Base-by-base conservation (phyloP, 495 filamentous ascomycete species). In the Geoglossum glabrum region DNA sequence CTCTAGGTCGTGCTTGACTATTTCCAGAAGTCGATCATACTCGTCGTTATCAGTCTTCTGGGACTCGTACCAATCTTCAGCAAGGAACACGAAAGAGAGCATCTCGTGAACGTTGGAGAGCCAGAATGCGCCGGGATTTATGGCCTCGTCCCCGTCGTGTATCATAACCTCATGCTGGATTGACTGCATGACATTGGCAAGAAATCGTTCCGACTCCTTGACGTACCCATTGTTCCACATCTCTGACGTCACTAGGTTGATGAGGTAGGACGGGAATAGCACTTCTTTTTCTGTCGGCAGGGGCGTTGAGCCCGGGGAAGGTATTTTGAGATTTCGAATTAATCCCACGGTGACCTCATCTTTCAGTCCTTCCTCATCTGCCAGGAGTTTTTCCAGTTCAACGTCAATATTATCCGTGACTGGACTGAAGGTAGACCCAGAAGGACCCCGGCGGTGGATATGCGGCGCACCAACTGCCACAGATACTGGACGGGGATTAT, bases 221-320 rank as follows among this genome's bases (percentile, higher is more conserved):
- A 99, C 93, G 67, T 95, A 99, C 27, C 92, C 92, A 65, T 99
- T 99, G 74, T 99, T 99, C 92, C 92, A 99, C 92, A 99, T 99
- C 71, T 99, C 92, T 13, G 88, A 95, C 15, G 92, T 99, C 50
- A 99, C 92, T 31, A 99, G 80, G 69, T 99, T 99, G 72, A 99
- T 99, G 60, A 99, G 79, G 66, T 96, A 99, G 1, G 92, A 89
- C 23, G 92, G 93, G 79, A 97, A 99, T 55, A 99, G 74, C 33
- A 99, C 90, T 68, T 99, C 92, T 74, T 99, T 99, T 72, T 97
- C 93, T 27, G 86, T 89, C 9, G 90, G 88, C 26, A 87, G 82
- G 8, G 92, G 90, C 56, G 77, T 87, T 11, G 83, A 82, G 59
- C 81, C 81, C 7, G 90, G 89, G 6, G 83, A 76, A 15, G 92